These are phyloP conservation scores for Auriscalpium orientale DNA, from an alignment of 768 basidiomycete genomes.

Conservation along the genomic window DNA sequence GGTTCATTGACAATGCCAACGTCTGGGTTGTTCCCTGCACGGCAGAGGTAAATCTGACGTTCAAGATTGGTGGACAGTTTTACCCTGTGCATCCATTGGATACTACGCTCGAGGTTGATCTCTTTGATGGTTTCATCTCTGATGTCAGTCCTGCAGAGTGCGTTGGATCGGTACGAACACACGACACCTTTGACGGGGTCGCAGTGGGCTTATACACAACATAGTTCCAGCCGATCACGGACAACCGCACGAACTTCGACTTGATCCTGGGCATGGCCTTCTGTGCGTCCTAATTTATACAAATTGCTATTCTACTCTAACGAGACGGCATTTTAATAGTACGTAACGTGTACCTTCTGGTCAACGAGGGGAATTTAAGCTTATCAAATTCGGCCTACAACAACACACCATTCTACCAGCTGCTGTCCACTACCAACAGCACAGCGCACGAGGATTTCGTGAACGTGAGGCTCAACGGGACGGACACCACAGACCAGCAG, in stretches of 20 bases:
- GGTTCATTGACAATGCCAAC: slow-evolving; percentile 36
- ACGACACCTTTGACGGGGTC: slow-evolving; percentile 11
- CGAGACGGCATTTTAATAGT: slow-evolving; percentile 32
- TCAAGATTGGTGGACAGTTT: slow-evolving; percentile 47
- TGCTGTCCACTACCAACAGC: background rate
- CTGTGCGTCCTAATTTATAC: slow-evolving; percentile 30
- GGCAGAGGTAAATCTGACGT: slow-evolving; percentile 55
- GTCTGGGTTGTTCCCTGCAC: slow-evolving; percentile 60
- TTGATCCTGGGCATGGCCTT: slow-evolving; percentile 70
- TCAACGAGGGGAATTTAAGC: slow-evolving; percentile 49
- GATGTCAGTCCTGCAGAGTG: slow-evolving; percentile 16
- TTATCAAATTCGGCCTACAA: slow-evolving; percentile 35
- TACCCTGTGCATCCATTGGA: slow-evolving; percentile 66
- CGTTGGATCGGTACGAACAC: slow-evolving; percentile 32
- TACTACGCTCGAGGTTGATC: slow-evolving; percentile 25
- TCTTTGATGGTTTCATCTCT: slow-evolving; percentile 26
- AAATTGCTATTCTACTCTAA: background rate
- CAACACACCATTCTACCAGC: slow-evolving; percentile 18
- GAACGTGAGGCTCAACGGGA: background rate
- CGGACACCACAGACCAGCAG: background rate
- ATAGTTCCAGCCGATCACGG: slow-evolving; percentile 64
- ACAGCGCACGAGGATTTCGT: background rate
- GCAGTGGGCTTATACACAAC: background rate
- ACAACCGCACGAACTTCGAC: slow-evolving; percentile 50
- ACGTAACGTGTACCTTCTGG: slow-evolving; percentile 54